Evolutionary conservation across 163 green algal species (phyloP).

Genomic region (Scenedesmus sp.): DNA sequence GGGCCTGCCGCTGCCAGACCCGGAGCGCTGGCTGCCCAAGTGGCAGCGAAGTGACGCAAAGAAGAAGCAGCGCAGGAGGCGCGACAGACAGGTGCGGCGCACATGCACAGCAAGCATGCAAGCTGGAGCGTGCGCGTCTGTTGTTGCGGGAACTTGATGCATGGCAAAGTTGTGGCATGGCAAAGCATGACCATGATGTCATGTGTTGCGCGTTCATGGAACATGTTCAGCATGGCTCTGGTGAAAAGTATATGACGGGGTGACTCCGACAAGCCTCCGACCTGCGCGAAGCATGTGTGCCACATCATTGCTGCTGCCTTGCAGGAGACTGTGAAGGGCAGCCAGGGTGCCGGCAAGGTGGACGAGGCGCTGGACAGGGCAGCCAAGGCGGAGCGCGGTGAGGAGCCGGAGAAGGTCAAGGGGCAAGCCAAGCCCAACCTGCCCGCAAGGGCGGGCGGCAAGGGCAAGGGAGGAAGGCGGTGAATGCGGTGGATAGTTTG

Average conservation of each 20-base stretch:
- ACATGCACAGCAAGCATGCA: neutral
- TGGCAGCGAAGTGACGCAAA: constrained; percentile 94
- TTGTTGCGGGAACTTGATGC: too few species aligned
- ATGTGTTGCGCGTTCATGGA: too few species aligned
- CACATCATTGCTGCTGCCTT: constrained; percentile 60
- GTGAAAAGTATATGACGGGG: too few species aligned
- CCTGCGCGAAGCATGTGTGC: too few species aligned
- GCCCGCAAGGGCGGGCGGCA: constrained; percentile 24
- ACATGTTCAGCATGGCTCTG: too few species aligned
- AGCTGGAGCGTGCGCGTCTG: too few species aligned
- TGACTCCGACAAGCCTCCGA: too few species aligned
- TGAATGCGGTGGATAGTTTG: neutral
- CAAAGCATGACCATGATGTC: too few species aligned
- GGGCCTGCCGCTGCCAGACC: constrained; percentile 85
- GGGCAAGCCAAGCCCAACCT: constrained; percentile 30
- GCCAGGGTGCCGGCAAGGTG: constrained; percentile 89
- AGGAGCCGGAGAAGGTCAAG: constrained; percentile 35
- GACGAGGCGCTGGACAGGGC: constrained; percentile 81
- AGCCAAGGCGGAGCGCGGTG: constrained; percentile 44
- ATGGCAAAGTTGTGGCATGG: too few species aligned
- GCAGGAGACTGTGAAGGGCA: constrained; percentile 76
- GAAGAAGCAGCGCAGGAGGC: constrained; percentile 70
- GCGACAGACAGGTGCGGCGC: constrained; percentile 35
- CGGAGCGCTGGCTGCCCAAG: constrained; percentile 98
- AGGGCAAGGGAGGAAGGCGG: constrained; percentile 47